Evolutionary conservation across 805 yeast genomes (phyloP).

Genomic region (Lipomyces lipofer): DNA sequence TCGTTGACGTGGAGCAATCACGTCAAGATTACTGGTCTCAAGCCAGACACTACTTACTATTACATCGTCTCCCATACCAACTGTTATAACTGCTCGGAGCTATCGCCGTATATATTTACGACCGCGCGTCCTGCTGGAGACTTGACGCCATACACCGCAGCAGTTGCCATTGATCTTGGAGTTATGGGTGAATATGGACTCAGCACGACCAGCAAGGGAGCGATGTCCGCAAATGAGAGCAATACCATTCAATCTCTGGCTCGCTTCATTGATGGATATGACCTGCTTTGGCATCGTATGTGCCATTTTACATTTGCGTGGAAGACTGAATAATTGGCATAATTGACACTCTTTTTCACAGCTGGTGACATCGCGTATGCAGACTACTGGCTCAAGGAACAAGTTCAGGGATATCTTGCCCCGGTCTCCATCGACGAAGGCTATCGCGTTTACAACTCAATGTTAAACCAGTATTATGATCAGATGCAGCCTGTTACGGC

Average conservation of each 20-base stretch:
- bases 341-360: background rate
- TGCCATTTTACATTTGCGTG: background rate
- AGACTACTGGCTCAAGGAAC: constrained; percentile 36
- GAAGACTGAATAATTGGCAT: too few relatives aligned
- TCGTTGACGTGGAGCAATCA: constrained; percentile 34
- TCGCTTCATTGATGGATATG: constrained; percentile 6
- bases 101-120: constrained; percentile 6
- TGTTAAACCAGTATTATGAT: constrained; percentile 19
- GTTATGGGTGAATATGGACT: constrained; percentile 7
- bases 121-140: constrained; percentile 22
- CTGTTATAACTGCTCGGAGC: constrained; percentile 10
- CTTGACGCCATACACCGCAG: constrained; percentile 10
- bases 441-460: background rate
- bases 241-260: constrained; percentile 10
- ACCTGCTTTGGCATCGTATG: constrained; percentile 12
- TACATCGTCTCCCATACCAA: constrained; percentile 29
- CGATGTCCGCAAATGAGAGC: background rate
- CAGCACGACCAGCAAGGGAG: background rate
- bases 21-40: constrained; percentile 30
- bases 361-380: constrained; percentile 39
- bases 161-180: constrained; percentile 16
- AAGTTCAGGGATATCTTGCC: constrained; percentile 1
- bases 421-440: constrained; percentile 4
- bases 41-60: constrained; percentile 34
- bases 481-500: constrained; percentile 16